Evolutionary conservation across 306 rosid species (phyloP), one percentile per base, ranked within the genome.

Genomic region (Quercus cerris): DNA sequence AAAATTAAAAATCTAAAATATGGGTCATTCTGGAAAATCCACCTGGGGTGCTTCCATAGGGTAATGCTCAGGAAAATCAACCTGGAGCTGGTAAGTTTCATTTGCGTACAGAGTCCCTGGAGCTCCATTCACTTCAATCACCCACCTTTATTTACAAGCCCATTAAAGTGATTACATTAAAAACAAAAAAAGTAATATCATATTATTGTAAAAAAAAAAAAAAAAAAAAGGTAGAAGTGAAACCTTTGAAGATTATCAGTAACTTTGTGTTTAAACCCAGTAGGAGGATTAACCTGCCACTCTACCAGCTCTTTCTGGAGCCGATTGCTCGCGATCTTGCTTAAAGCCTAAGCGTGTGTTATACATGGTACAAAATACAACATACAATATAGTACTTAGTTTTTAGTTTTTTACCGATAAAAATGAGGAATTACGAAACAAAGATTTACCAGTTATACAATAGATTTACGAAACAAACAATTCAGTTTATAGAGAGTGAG

Each of bases 261-360:
- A 86, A 89, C 99, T 86, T 87, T 90, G 94, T 93, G 99, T 71
- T 93, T 96, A 87, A 96, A 96, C 61, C 99, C 98, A 2, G 85
- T 46, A 0, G 98, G 99, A 41, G 99, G 98, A 85, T 96, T 93
- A 70, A 96, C 89, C 89, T 96, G 99, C 99, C 99, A 96, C 92
- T 96, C 99, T 3, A 93, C 73, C 1, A 96, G 97, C 83, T 96
- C 99, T 76, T 96, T 96, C 94, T 96, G 99, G 70, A 96, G 98
- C 75, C 98, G 91, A 87, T 93, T 96, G 92, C 97, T 88, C 44
- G 99, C 99, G 84, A 96, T 93, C 94, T 96, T 96, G 83, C 99
- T 93, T 74, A 96, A 85, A 90, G 83, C 83, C 99, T 96, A 70
- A 28, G 52, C 25, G 51, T 11, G 72, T 66, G 22, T 9, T 35